Conservation (phyloP, 2,329 filamentous ascomycete species). For the Calonectria pseudoreteaudii region DNA sequence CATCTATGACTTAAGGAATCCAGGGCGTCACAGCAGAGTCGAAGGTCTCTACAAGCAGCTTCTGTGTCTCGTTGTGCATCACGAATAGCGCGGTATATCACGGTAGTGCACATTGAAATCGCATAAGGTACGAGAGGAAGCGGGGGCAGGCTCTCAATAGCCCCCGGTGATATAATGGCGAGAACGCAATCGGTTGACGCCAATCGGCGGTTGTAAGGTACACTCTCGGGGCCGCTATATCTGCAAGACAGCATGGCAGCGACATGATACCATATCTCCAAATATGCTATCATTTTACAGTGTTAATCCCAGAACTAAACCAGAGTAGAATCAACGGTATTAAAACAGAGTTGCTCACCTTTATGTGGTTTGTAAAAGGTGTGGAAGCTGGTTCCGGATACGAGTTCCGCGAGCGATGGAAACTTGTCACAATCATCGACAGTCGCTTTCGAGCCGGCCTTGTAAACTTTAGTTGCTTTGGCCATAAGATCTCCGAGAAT, state of each 20-base stretch:
- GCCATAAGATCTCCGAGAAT: slow-evolving; percentile 23
- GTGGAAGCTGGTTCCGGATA: slow-evolving; percentile 12
- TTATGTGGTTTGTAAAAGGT: slow-evolving; percentile 23
- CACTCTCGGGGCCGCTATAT: slow-evolving; percentile 20
- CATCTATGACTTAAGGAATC: slow-evolving; percentile 17
- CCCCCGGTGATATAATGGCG: neutral
- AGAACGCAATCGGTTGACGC: slow-evolving; percentile 22
- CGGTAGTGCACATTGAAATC: slow-evolving; percentile 26
- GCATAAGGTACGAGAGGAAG: slow-evolving; percentile 24
- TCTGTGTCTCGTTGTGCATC: slow-evolving; percentile 14
- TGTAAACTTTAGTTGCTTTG: slow-evolving; percentile 28
- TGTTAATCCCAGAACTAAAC: neutral
- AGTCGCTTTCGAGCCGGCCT: slow-evolving; percentile 16
- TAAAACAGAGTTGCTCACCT: neutral
- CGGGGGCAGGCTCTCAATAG: slow-evolving; percentile 17
- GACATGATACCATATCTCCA: slow-evolving; percentile 29
- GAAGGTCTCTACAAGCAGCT: slow-evolving; percentile 14
- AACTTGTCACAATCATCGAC: slow-evolving; percentile 22
- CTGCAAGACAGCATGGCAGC: slow-evolving; percentile 29
- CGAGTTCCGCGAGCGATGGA: slow-evolving; percentile 16
- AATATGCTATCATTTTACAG: neutral
- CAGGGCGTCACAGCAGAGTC: slow-evolving; percentile 24
- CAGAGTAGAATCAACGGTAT: too few species aligned
- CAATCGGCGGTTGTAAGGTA: slow-evolving; percentile 17
- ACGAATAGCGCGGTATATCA: slow-evolving; percentile 27